Base-by-base conservation (phyloP, 495 filamentous ascomycete genomes). In the Lepraria neglecta region DNA sequence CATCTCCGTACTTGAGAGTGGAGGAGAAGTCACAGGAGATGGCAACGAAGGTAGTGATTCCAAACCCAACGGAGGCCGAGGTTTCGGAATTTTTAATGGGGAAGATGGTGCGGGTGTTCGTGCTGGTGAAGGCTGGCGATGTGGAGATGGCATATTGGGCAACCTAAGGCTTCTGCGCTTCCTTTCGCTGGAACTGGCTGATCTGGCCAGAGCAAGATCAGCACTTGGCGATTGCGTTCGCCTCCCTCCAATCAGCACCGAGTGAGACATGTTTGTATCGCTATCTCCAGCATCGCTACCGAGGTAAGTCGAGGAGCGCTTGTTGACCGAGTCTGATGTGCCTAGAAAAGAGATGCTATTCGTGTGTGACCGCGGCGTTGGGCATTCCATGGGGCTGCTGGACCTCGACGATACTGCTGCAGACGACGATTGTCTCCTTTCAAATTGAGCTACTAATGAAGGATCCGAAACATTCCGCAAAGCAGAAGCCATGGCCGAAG, bases 191-290 rank as follows among this genome's bases (percentile, higher is more conserved):
- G 85, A 84, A 68, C 86, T 88, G 21, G 86, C 78, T 60, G 87
- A 80, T 52, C 87, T 77, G 43, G 80, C 79, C 30, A 96, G 74
- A 64, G 86, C 86, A 45, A 87, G 82, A 59, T 97, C 94, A 28
- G 92, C 96, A 60, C 87, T 86, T 7, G 94, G 94, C 10, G 95
- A 97, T 63, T 97, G 91, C 6, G 89, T 92, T 61, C 89, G 82
- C 59, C 79, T 75, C 1, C 79, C 80, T 19, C 85, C 79, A 0
- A 89, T 82, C 60, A 90, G 78, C 19, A 85, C 74, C n/a, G 88
- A 88, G 2, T 88, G 89, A n/a, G 91, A 91, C 33, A 87, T 79
- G 70, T 92, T 97, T 65, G 87, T 88, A 72, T 97, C 95, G 71
- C 94, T 80, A 40, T 86, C 84, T 43, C 80, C 83, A 14, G 86